Base-by-base conservation (phyloP, 495 filamentous ascomycete genomes). In the Podospora didyma region DNA sequence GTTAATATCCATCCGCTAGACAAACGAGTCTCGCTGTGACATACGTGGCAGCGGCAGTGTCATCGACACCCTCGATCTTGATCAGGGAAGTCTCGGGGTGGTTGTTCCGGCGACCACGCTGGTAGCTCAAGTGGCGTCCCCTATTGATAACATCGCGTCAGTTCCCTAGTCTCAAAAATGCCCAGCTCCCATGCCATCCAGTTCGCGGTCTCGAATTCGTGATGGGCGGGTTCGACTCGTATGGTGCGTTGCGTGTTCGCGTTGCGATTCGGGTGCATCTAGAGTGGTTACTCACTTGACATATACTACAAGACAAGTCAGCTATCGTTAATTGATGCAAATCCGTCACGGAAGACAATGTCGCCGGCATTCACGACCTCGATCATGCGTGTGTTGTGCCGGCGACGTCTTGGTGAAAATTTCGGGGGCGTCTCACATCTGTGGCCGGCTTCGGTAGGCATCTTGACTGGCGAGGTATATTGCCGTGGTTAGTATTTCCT, bases 21-120 rank as follows among this genome's bases (percentile, higher is more conserved):
- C 44, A 21, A 23, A 16, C n/a, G 19, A 17, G 23, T 7, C 10
- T 21, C 22, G 4, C n/a, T 28, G 3, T 41, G 59, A 88, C 83
- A 61, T 85, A 91, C 87, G 82, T 86, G 72, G 94, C 94, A 69
- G 87, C 90, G 63, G 86, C 79, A 62, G 87, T 79, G 81, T 88
- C 84, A 66, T 93, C 90, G 65, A 96, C 94, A 75, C 93, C 93
- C 79, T 97, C 90, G 71, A 98, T 95, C 83, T 96, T 90, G 81
- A 98, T 86, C 76, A 98, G 81, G 70, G 81, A 85, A 49, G 89
- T 95, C 79, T 84, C 85, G 62, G 90, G 87, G 81, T 89, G 92
- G 70, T 84, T 88, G 75, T 80, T 86, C 74, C 86, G 86, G 81
- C 91, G 88, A 65, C 85, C 84, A 69, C 92, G 89, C 82, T 93